Evolutionary conservation across 495 filamentous ascomycete genomes (phyloP), one percentile per base, ranked within the genome.

Genomic region (Hyaloscypha hepaticicola): DNA sequence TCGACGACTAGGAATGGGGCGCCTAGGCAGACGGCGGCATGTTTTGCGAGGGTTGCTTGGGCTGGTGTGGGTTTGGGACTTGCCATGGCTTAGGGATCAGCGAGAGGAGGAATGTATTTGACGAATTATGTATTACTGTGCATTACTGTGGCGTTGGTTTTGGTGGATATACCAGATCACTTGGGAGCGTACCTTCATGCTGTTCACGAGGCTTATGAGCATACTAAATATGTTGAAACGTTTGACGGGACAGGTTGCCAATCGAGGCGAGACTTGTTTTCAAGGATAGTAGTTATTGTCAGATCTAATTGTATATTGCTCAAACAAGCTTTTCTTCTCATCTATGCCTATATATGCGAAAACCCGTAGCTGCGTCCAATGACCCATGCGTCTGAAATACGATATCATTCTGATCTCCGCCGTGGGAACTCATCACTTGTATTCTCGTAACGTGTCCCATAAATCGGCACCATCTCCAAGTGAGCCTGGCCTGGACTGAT

Each of bases 21-120:
- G 1, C 29, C 69, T 5, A 68, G 69, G 21, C 63, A 58, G 49
- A 71, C 69, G 28, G 27, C 53, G 24, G 65, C 65, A 16, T 68
- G 65, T 68, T 55, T 68, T 49, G 65, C 61, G 25, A 51, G 14
- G 25, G 56, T 41, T 9, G 68, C 65, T 26, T 29, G 68, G 55
- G 66, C 64, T 25, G 65, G 60, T 3, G 33, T 66, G 27, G 66
- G 66, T 12, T 48, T 67, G 41, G 69, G 69, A 5, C 61, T 68
- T 61, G 66, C 57, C 22, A 45, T 45, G 38, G 38, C 12, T 19
- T 45, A 45, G 16, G 14, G 14, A 14, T 26, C 52, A 1, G 48
- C 5, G 58, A 45, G 19, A 21, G 56, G 21, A 22, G 33, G 22
- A 53, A 53, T 5, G 21, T 21, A 24, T 11, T 7, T 25, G 5